These are phyloP conservation scores for Knufia petricola DNA, from an alignment of 2,329 filamentous ascomycete species.

Conservation along the genomic window DNA sequence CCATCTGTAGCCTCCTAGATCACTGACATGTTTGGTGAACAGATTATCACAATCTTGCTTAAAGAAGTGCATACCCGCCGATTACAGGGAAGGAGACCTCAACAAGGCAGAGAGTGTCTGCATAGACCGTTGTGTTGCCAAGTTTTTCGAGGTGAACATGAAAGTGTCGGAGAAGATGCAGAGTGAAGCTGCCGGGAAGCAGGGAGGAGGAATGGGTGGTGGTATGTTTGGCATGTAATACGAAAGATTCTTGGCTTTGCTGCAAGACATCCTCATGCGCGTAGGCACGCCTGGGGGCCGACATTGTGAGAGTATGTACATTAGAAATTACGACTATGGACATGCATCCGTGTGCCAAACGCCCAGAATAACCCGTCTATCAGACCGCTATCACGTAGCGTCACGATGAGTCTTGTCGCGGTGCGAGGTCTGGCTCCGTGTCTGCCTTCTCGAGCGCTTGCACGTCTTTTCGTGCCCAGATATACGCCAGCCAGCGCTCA, in stretches of 20 bases:
- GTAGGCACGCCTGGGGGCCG: too few species aligned
- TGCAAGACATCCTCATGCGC: not conserved
- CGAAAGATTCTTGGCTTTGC: not conserved
- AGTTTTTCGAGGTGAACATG: conserved; percentile 98
- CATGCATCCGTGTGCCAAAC: not conserved
- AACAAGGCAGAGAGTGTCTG: conserved; percentile 99
- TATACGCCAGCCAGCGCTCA: conserved; percentile 1
- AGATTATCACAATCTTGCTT: conserved; percentile 84
- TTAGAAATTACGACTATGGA: conserved; percentile 7
- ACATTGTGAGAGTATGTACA: not conserved
- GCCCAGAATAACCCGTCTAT: not conserved
- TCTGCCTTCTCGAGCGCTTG: not conserved
- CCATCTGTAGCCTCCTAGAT: not conserved
- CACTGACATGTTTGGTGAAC: not conserved
- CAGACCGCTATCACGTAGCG: not conserved
- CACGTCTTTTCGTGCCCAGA: not conserved
- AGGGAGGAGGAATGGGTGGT: conserved; percentile 47
- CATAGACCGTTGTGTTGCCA: conserved; percentile 90
- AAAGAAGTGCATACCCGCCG: conserved; percentile 81
- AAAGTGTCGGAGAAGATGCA: conserved; percentile 98
- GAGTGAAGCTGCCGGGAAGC: conserved; percentile 63
- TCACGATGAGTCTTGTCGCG: not conserved
- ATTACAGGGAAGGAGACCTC: conserved; percentile 91
- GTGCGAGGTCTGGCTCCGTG: not conserved
- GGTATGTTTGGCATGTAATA: conserved; percentile 36